These are phyloP conservation scores for Eucalyptus cladocalyx DNA, from an alignment of 345 rosid genomes.

Conservation along the genomic window DNA sequence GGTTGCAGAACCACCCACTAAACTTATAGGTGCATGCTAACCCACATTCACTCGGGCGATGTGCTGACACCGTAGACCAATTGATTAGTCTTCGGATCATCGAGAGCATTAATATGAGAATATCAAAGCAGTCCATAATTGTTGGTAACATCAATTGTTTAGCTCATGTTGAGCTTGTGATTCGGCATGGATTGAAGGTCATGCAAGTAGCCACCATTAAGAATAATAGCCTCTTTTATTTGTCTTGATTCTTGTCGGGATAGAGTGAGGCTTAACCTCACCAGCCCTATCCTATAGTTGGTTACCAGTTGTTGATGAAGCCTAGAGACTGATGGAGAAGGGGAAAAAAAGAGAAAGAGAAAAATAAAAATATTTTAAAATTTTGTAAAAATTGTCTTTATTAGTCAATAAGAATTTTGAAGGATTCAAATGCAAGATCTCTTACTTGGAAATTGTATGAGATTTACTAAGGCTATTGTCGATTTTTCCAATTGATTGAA, in stretches of 20 bases:
- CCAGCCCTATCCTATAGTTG: too few relatives aligned
- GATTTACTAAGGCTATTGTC: too few relatives aligned
- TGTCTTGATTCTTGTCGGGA: background rate
- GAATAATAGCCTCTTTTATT: background rate
- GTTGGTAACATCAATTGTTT: background rate
- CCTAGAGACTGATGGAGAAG: too few relatives aligned
- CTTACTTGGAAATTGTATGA: too few relatives aligned
- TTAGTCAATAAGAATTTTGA: too few relatives aligned
- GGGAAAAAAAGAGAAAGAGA: too few relatives aligned
- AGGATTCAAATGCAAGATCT: too few relatives aligned
- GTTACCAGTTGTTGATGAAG: fast-evolving
- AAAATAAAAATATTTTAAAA: too few relatives aligned
- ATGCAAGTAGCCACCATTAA: background rate
- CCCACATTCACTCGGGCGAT: too few relatives aligned
- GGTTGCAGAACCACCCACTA: background rate
- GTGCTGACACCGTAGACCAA: fast-evolving
- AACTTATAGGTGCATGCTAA: background rate
- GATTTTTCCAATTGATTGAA: background rate
- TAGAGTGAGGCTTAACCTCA: too few relatives aligned
- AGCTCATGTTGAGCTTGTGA: background rate
- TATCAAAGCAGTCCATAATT: background rate
- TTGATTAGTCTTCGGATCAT: background rate
- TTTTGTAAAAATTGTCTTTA: too few relatives aligned
- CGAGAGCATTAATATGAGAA: background rate
- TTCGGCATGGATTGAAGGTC: background rate